Base-by-base conservation (phyloP, 345 rosid species). In the Nasturtium officinale region DNA sequence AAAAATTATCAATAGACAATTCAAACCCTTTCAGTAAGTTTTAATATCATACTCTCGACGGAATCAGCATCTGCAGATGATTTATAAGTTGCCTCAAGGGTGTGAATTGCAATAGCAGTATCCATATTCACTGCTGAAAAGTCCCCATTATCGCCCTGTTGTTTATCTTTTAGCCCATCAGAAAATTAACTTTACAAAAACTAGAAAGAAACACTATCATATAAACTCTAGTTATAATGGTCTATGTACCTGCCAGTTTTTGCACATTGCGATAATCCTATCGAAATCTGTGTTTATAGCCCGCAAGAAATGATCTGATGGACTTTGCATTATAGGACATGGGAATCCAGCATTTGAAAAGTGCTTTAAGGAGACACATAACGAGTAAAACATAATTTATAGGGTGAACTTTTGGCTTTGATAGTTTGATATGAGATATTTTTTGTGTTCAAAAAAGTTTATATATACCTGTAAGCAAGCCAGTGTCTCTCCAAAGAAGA, bases 321-420 rank as follows among this genome's bases (percentile, higher is more conserved):
- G 99, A 78, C 99, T 96, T 92, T 96, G 99, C 99, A 96, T 96
- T 61, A 96, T 96, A 5, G 99, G 99, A 79, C 99, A 96, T 61
- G 99, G 99, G 78, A 96, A 96, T 84, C 99, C 99, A 71, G 98
- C 99, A 82, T 92, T 96, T 47, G 99, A 90, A 79, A 96, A 96
- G 75, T 92, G 99, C 99, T 96, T 73, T 86, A 84, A 62, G 57
- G 29, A 33, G 63, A 60, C 42, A 45, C 8, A 26, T 18, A 17
- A 45, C 8, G 8, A 58, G 78, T 18, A 26, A 50, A 50, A 52
- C 28, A 69, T 29, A 23, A 5, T 1, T 57, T 10, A 64, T 32
- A 54, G 75, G 45, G 26, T 20, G 60, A 16, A 42, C 38, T 53
- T 51, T 21, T 52, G 50, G 28, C 43, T 56, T 53, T 26, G 25